phyloP scores from a whole-genome alignment of 1,284 basidiomycete genomes.

The Ustilago nuda region DNA sequence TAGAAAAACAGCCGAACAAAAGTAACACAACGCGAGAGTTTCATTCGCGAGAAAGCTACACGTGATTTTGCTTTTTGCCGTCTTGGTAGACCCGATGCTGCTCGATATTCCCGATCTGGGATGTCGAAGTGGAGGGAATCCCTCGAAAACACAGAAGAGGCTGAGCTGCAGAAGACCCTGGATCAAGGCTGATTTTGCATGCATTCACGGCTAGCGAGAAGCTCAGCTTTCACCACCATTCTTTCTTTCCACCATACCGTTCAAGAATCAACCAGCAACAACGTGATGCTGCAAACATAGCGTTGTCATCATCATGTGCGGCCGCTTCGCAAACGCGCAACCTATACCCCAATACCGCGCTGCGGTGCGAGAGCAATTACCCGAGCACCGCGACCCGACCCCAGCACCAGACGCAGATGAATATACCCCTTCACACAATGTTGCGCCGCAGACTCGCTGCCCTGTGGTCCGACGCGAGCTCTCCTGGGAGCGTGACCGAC shows the following conservation, averaged over 20 bases:
- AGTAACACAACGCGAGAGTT: constrained; percentile 35
- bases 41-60: constrained; percentile 20
- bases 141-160: neutral
- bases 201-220: neutral
- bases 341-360: constrained; percentile 40
- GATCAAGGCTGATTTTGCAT: constrained; percentile 5
- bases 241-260: neutral
- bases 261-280: neutral
- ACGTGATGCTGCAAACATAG: constrained; percentile 5
- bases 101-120: neutral
- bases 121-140: constrained; percentile 1
- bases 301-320: constrained; percentile 41
- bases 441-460: constrained; percentile 56
- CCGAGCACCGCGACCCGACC: constrained; percentile 11
- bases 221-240: neutral
- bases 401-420: constrained; percentile 38
- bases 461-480: constrained; percentile 58
- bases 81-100: neutral
- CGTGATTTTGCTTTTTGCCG: constrained; percentile 18
- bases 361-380: constrained; percentile 40
- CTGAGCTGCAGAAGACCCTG: constrained; percentile 7
- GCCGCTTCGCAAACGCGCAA: constrained; percentile 58
- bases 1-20: constrained; percentile 41
- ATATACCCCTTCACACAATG: constrained; percentile 62
- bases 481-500: constrained; percentile 35